phyloP scores from a whole-genome alignment of 192 early-diverging fungal species.

The Entomortierella beljakovae region DNA sequence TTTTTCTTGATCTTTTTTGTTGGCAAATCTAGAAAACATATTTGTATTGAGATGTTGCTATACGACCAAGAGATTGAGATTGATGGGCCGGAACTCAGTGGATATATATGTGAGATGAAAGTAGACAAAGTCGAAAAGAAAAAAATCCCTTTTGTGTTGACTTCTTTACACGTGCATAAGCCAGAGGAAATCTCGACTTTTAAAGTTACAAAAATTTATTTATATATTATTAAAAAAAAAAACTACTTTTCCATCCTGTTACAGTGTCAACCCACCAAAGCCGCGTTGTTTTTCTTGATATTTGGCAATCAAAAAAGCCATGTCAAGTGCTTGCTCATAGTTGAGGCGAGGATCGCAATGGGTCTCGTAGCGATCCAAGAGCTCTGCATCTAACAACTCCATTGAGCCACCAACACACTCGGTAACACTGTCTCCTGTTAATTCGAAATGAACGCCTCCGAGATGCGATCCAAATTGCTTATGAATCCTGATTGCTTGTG shows the following conservation, averaged over 20 bases:
- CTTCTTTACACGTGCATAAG: no score
- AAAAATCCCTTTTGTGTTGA: no score
- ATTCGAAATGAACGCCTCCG: constrained; percentile 96
- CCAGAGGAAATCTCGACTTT: no score
- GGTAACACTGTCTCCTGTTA: constrained; percentile 97
- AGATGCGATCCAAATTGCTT: constrained; percentile 75
- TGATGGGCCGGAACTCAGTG: no score
- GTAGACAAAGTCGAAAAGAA: no score
- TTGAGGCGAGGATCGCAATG: constrained; percentile 97
- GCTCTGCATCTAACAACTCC: constrained; percentile 85
- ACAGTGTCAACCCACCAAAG: constrained; percentile 39
- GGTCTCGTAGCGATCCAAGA: constrained; percentile 93
- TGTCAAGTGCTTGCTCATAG: constrained; percentile 96
- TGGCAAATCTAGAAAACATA: neutral
- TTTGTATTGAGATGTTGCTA: no score
- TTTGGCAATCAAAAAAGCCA: constrained; percentile 96
- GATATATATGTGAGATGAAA: no score
- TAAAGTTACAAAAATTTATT: constrained; percentile 4
- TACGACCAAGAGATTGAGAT: no score
- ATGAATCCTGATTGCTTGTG: constrained; percentile 86
- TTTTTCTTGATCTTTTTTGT: constrained; percentile 6
- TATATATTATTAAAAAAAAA: neutral
- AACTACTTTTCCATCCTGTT: neutral
- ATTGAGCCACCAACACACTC: constrained; percentile 98
- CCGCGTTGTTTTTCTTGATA: constrained; percentile 75